These are phyloP conservation scores for Rhodotorula babjevae DNA, from an alignment of 768 basidiomycete species.

Conservation along the genomic window DNA sequence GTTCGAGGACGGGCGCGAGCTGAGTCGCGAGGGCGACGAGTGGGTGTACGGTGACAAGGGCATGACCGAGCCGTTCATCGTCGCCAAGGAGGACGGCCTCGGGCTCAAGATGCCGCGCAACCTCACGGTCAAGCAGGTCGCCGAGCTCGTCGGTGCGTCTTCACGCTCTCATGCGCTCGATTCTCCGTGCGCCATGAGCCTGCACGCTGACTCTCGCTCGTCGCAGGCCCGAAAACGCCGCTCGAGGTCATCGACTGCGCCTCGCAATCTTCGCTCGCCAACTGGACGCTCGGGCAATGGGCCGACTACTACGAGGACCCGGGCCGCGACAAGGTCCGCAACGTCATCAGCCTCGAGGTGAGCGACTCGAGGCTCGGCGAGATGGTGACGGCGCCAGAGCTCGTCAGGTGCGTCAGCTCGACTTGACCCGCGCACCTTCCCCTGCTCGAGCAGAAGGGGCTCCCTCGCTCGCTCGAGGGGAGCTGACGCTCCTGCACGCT, in stretches of 20 bases:
- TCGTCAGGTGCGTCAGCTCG: conserved; percentile 48
- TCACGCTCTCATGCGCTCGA: not conserved
- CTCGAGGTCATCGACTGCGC: conserved; percentile 94
- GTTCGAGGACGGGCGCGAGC: conserved; percentile 48
- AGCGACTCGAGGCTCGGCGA: conserved; percentile 77
- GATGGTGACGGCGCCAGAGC: conserved; percentile 70
- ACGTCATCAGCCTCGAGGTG: conserved; percentile 92
- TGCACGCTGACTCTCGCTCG: not conserved
- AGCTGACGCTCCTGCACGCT: not conserved
- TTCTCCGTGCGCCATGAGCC: not conserved
- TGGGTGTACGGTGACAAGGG: conserved; percentile 69
- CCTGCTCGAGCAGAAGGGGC: not conserved
- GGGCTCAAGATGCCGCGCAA: conserved; percentile 83
- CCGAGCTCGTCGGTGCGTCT: conserved; percentile 62
- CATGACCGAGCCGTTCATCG: conserved; percentile 52
- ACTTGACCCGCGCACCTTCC: not conserved
- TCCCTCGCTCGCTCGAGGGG: not conserved
- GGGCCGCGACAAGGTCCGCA: conserved; percentile 78
- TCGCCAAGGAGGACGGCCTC: conserved; percentile 70
- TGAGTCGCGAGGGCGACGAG: conserved; percentile 62
- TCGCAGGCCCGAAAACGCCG: conserved; percentile 56
- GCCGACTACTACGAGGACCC: conserved; percentile 74
- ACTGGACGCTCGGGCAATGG: conserved; percentile 90
- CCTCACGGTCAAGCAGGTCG: conserved; percentile 75
- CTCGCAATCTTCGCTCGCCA: conserved; percentile 73